Percentiles rank a stretch among this genome's conserved stretches.
Evolutionary conservation across 2,329 filamentous ascomycete species (phyloP).

Genomic region (Graphium sp.): DNA sequence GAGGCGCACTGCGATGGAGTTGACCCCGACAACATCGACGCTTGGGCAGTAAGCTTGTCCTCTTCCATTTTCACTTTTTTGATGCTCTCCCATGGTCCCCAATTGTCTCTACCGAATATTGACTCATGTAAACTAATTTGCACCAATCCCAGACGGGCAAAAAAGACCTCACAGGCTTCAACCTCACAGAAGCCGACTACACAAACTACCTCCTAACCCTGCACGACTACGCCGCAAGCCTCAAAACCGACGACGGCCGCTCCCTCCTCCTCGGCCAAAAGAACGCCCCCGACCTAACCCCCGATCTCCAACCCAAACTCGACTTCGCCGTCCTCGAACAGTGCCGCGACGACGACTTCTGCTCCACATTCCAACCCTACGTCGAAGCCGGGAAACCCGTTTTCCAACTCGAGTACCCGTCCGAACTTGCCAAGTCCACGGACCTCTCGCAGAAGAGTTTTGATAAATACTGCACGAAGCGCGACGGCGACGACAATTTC

Average conservation of each 20-base stretch:
- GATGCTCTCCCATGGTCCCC: too few species aligned
- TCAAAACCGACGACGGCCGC: slow-evolving; percentile 9
- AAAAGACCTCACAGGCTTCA: slow-evolving; percentile 13
- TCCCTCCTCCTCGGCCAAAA: slow-evolving; percentile 16
- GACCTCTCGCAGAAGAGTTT: slow-evolving; percentile 10
- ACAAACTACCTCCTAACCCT: slow-evolving; percentile 12
- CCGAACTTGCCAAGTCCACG: slow-evolving; percentile 9
- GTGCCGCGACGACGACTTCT: slow-evolving; percentile 13
- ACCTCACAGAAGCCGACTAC: slow-evolving; percentile 12
- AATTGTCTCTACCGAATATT: too few species aligned
- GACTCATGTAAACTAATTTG: too few species aligned
- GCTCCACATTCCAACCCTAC: slow-evolving; percentile 13
- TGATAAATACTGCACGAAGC: slow-evolving; percentile 11
- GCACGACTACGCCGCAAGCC: slow-evolving; percentile 12
- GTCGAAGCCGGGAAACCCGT: slow-evolving; percentile 10
- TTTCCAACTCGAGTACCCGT: slow-evolving; percentile 17
- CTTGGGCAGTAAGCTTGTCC: slow-evolving; percentile 9
- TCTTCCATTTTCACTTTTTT: neutral
- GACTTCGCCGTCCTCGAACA: slow-evolving; percentile 19
- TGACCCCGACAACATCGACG: slow-evolving; percentile 18
- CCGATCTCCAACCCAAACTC: slow-evolving; percentile 9
- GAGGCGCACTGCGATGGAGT: slow-evolving; percentile 15
- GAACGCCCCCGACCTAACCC: slow-evolving; percentile 13
- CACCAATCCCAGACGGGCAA: slow-evolving; percentile 6
- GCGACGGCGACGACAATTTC: slow-evolving; percentile 12